Percentiles rank a stretch among this genome's conserved stretches.
Evolutionary conservation across 164 flowering plant species (phyloP).

Genomic region (Litsea cubeba): DNA sequence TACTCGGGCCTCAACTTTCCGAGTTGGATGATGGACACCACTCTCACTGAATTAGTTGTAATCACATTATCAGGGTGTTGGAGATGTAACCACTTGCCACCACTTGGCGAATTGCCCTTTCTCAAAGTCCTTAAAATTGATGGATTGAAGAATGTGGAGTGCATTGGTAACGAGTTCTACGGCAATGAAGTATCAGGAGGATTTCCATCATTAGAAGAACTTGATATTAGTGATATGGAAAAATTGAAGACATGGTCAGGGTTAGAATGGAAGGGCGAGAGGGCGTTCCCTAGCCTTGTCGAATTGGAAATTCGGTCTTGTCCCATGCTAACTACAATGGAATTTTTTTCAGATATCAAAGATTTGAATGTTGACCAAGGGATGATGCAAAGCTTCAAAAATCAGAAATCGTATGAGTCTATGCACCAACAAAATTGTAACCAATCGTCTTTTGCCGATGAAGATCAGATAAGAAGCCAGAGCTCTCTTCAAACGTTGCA

Average conservation of each 20-base stretch:
- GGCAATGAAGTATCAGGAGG: background rate
- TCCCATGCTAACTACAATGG: background rate
- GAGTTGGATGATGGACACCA: slow-evolving; percentile 10
- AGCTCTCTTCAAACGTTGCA: background rate
- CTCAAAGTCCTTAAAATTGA: slow-evolving; percentile 3
- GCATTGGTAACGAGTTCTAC: background rate
- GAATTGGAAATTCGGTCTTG: accelerated
- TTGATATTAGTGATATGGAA: background rate
- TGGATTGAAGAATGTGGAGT: slow-evolving; percentile 6
- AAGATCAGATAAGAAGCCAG: background rate
- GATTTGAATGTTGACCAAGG: background rate
- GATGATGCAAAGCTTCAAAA: background rate
- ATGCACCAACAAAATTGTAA: background rate
- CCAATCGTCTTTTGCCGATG: background rate
- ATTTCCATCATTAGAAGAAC: slow-evolving; percentile 10
- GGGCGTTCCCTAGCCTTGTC: background rate
- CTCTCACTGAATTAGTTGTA: background rate
- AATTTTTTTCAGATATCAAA: background rate
- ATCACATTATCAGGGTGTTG: background rate
- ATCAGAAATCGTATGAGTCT: no score
- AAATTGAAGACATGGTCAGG: slow-evolving; percentile 3
- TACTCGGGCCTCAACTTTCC: slow-evolving; percentile 24
- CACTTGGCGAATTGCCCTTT: slow-evolving; percentile 18
- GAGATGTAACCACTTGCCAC: slow-evolving; percentile 12
- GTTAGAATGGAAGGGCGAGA: background rate